Conservation (phyloP, 2,329 filamentous ascomycete species). For the Plenodomus lindquistii region DNA sequence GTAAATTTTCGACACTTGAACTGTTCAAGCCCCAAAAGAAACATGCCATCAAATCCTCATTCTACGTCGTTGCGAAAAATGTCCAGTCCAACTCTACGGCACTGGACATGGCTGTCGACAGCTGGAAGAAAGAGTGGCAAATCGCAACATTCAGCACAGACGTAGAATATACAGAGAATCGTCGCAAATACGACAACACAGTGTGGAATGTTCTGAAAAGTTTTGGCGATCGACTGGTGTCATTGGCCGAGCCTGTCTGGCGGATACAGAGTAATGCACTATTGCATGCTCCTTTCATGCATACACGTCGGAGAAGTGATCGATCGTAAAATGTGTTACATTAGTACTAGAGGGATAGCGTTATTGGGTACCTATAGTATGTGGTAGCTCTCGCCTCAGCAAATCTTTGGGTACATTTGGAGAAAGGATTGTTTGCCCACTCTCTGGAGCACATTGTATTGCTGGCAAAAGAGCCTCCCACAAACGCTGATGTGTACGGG, state of each 20-base stretch:
- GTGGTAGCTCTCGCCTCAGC: no score
- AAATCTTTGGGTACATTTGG: no score
- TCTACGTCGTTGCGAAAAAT: constrained; percentile 57
- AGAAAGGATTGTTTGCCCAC: no score
- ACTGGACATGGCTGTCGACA: constrained; percentile 38
- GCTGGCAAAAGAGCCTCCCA: no score
- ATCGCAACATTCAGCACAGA: constrained; percentile 16
- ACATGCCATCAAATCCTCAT: constrained; percentile 54
- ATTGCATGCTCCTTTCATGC: no score
- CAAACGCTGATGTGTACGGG: no score
- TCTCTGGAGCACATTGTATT: no score
- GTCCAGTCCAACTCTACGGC: constrained; percentile 42
- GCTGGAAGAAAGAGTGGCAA: constrained; percentile 16
- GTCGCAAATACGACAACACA: not conserved
- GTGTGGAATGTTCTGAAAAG: constrained; percentile 5
- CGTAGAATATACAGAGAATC: constrained; percentile 6
- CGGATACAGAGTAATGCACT: no score
- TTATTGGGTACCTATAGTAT: no score
- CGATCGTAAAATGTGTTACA: no score
- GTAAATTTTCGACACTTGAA: constrained; percentile 47
- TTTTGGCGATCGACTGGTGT: constrained; percentile 11
- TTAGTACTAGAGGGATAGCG: no score
- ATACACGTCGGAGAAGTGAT: no score
- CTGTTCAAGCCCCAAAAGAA: constrained; percentile 51
- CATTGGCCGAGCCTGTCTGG: constrained; percentile 10